Conservation (phyloP, 2,329 filamentous ascomycete genomes). For the Periglandula ipomoeae region DNA sequence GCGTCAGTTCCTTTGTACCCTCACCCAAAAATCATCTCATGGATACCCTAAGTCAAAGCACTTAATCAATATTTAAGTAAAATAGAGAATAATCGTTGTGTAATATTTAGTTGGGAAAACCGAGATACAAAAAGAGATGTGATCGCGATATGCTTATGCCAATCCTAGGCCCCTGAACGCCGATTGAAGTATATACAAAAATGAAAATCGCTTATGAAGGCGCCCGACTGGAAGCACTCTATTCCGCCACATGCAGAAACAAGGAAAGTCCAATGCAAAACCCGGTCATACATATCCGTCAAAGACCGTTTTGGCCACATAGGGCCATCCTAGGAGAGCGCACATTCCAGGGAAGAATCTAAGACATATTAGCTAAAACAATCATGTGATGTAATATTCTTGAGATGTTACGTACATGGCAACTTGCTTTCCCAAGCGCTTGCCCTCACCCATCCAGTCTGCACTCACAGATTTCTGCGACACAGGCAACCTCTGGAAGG, state of each 20-base stretch:
- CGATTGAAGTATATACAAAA: neutral
- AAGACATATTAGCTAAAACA: constrained; percentile 9
- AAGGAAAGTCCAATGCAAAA: neutral
- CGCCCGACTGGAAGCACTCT: too few relatives aligned
- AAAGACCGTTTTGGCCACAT: constrained; percentile 17
- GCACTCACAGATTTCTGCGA: constrained; percentile 18
- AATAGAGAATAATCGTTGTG: too few relatives aligned
- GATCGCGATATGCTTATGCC: too few relatives aligned
- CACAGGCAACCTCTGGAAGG: constrained; percentile 24
- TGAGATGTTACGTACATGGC: constrained; percentile 21
- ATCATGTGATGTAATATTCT: neutral
- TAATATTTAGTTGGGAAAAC: too few relatives aligned
- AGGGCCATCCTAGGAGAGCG: constrained; percentile 27
- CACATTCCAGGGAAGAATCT: constrained; percentile 27
- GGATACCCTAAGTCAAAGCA: too few relatives aligned
- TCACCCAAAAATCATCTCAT: too few relatives aligned
- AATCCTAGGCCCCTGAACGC: neutral
- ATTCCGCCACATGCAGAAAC: neutral
- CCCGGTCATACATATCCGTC: constrained; percentile 22
- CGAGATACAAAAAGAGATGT: too few relatives aligned
- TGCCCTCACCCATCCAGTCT: constrained; percentile 24
- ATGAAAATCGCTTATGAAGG: neutral
- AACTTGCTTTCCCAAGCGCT: constrained; percentile 22
- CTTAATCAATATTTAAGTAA: too few relatives aligned
- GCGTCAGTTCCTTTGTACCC: too few relatives aligned